Evolutionary conservation across 2,329 filamentous ascomycete species (phyloP), one percentile per base, ranked within the genome.

Genomic region (Hymenotorrendiella dingleyae): DNA sequence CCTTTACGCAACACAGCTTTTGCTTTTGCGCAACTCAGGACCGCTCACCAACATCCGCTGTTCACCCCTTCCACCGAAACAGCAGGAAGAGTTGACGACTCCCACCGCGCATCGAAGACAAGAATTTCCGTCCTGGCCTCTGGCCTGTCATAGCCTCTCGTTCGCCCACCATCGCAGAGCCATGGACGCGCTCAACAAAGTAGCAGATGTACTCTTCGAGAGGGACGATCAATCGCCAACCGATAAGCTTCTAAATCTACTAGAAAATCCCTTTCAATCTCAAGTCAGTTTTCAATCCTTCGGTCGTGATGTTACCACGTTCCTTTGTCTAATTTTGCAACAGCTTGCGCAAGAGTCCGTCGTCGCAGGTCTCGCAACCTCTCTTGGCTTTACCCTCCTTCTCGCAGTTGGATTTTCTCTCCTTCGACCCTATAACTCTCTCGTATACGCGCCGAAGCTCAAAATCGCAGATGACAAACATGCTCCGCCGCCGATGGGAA

Each of bases 401-500:
- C 82, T 95, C 54, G 82, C 87, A 49, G 62, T 94, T 45, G 67
- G 81, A 52, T 98, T 97, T 73, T 95, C 88, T 49, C 70, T 96
- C 56, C 72, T 97, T 42, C 86, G 93, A 47, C 93, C 93, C 4
- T 89, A 90, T 65, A 91, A 97, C 64, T 84, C 83, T 43, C 78
- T 91, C 54, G 87, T 98, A 36, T 98, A 98, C 67, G 90, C 93
- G 3, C 93, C 93, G 29, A 91, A 94, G 62, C 73, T 94, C 36
- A 94, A 94, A 63, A 84, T 96, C 70, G 85, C 88, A 61, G 91
- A 97, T 63, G 81, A 88, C 54, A 88, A 84, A 64, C 89, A 95
- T 68, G 79, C 86, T 8, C 93, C 91, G 14, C 93, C 93, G 10
- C 80, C 85, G 1, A 75, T 97, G 56, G 86, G 85, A 43, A 94